A percentile compares a stretch with the other conserved stretches of the same genome.
Evolutionary conservation across 2,329 filamentous ascomycete genomes (phyloP).

Genomic region (Colletotrichum sp.): DNA sequence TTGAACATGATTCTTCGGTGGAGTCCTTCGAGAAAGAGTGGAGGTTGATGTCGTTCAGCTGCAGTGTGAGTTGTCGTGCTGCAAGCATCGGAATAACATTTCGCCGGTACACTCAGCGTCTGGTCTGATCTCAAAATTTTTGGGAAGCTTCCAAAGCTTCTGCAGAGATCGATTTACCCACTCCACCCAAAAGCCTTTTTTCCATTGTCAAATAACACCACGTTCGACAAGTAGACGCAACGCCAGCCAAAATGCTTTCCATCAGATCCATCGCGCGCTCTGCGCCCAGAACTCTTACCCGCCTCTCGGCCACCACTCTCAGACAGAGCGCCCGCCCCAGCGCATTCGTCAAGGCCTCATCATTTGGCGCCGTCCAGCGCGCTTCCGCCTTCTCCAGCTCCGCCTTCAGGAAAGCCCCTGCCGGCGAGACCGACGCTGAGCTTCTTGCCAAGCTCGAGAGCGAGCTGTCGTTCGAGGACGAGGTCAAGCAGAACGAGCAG

Average conservation of each 20-base stretch:
- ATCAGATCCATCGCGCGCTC: constrained; percentile 70
- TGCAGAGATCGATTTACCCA: neutral
- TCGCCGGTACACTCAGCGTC: neutral
- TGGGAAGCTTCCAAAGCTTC: constrained; percentile 10
- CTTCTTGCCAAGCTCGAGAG: constrained; percentile 84
- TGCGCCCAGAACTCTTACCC: constrained; percentile 67
- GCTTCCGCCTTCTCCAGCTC: constrained; percentile 56
- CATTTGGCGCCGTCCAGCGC: constrained; percentile 39
- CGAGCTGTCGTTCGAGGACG: constrained; percentile 84
- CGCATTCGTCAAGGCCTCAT: constrained; percentile 51
- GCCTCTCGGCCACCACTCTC: constrained; percentile 58
- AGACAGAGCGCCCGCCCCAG: constrained; percentile 57
- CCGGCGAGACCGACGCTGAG: constrained; percentile 72
- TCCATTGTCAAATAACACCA: neutral
- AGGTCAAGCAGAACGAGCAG: constrained; percentile 76
- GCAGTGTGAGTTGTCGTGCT: neutral
- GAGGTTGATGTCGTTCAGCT: neutral
- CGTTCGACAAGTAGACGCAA: neutral
- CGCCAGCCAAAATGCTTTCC: constrained; percentile 66
- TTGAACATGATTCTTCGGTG: neutral
- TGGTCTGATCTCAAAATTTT: constrained; percentile 17
- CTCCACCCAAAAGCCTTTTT: neutral
- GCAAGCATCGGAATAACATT: neutral
- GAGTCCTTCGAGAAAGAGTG: neutral
- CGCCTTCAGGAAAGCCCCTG: constrained; percentile 43